Base-by-base conservation (phyloP, 2,329 filamentous ascomycete genomes). In the Clonostachys solani region DNA sequence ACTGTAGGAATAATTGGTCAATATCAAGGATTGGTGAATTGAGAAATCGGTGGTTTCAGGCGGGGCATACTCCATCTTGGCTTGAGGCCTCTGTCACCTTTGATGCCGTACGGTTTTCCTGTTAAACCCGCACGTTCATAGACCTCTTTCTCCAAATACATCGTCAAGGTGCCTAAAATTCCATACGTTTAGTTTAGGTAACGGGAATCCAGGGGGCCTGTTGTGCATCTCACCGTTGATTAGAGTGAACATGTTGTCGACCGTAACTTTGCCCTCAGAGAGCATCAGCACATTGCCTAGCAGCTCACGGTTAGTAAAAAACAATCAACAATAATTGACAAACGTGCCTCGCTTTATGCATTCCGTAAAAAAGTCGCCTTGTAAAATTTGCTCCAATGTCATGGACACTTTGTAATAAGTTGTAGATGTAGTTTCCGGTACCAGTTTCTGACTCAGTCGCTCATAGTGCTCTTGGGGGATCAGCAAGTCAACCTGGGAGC, bases 121-220 rank as follows among this genome's bases (percentile, higher is more conserved):
- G 84, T 80, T 1, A 99, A 73, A 0, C 94, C 94, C 42, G 86
- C 84, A 43, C 85, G 79, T 64, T 97, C 91, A 64, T 92, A 96
- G 1, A 81, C 83, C 46, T 91, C 83, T 55, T 86, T 90, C 52
- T 90, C 86, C 23, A 97, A 74, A 56, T 89, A 87, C 56, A 99
- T 75, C 5, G 77, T 81, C 34, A 99, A 73, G 1, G 80, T 68
- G 1, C 89, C 89, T 88, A 4, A 29, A 10, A 29, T 10, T 29
- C 9, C 23, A 29, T 29, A 6, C 23, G 23, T 10, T 29, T 29
- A 29, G 23, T 29, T 29, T 29, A 12, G 9, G 9, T 8, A 16
- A 17, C 12, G 13, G 16, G 23, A 8, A 13, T 34, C 2, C 10
- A 41, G 29, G 16, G 35, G 8, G 4, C 10, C 3, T n/a, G 33